Evolutionary conservation across 2,329 filamentous ascomycete genomes (phyloP), one percentile per base, ranked within the genome.

Genomic region (Pseudogymnoascus sp.): DNA sequence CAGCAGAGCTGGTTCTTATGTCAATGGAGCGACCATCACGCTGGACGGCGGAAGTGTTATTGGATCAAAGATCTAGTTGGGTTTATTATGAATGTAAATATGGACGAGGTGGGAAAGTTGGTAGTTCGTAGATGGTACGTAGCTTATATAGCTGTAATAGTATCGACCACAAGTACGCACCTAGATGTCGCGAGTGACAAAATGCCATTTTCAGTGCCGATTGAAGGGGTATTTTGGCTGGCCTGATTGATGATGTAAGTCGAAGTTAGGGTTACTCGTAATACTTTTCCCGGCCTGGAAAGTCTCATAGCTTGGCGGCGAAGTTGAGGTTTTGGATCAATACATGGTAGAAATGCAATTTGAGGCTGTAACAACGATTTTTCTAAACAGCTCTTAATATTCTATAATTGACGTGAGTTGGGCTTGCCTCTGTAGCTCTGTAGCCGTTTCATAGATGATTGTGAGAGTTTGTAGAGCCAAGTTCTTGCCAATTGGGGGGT

Each of bases 21-120:
- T 88, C 37, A 89, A 88, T 66, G 87, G 87, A 3, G 84, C 86
- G 14, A 84, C 83, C 2, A 84, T 89, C 66, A 76, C 82, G 8
- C 71, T 89, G 41, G 87, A 89, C 71, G 85, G 85, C 1, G 85
- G 85, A 1, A 73, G 77, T 22, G 75, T 78, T 31, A 70, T 81
- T 62, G 71, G 76, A 50, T 73, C 77, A 16, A 82, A 80, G 70
- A 72, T 83, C 66, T 84, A 72, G 60, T 56, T 33, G 28, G 11
- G 28, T 33, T 33, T 56, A 56, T 35, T n/a, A 56, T 35, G 16
- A 56, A 33, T 56, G 50, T 35, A 35, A 35, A 56, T 56, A 56
- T 56, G n/a, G 28, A 33, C n/a, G n/a, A n/a, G 2, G 12, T 12
- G 10, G 50, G n/a, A 22, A 56, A 33, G 26, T 19, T 56, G n/a